phyloP scores from a whole-genome alignment of 2,329 filamentous ascomycete species.

The Hypocrella siamensis region DNA sequence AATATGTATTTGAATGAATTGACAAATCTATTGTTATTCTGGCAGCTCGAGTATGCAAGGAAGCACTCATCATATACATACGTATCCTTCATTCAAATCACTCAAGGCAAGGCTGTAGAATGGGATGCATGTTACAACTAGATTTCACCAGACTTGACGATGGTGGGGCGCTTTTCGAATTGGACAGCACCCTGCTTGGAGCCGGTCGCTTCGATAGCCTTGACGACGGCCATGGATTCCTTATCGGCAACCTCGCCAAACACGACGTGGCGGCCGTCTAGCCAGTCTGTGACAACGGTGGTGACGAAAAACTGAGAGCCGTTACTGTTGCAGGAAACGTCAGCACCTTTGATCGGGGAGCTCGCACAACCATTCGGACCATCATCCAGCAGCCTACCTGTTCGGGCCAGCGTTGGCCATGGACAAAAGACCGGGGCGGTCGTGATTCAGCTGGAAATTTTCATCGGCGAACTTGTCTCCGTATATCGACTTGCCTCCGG shows the following conservation, averaged over 20 bases:
- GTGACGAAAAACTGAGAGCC: constrained; percentile 98
- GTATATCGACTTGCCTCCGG: constrained; percentile 87
- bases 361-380: neutral
- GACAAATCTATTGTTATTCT: too few relatives aligned
- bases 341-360: neutral
- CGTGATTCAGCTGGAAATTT: constrained; percentile 72
- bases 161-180: constrained; percentile 42
- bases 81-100: neutral
- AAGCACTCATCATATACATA: neutral
- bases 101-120: constrained; percentile 2
- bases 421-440: constrained; percentile 63
- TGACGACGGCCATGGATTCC: constrained; percentile 35
- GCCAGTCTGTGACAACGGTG: constrained; percentile 77
- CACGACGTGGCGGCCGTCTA: constrained; percentile 71
- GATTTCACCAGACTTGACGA: constrained; percentile 37
- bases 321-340: constrained; percentile 43
- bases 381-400: constrained; percentile 50
- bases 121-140: constrained; percentile 22
- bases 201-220: constrained; percentile 45
- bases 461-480: constrained; percentile 88
- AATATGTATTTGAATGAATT: too few relatives aligned
- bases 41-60: too few relatives aligned
- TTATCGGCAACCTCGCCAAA: constrained; percentile 56
- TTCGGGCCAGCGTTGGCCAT: constrained; percentile 95
- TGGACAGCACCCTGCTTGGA: constrained; percentile 37